These are phyloP conservation scores for Jimgerdemannia lactiflua DNA, from an alignment of 192 early-diverging fungal genomes.

Conservation along the genomic window DNA sequence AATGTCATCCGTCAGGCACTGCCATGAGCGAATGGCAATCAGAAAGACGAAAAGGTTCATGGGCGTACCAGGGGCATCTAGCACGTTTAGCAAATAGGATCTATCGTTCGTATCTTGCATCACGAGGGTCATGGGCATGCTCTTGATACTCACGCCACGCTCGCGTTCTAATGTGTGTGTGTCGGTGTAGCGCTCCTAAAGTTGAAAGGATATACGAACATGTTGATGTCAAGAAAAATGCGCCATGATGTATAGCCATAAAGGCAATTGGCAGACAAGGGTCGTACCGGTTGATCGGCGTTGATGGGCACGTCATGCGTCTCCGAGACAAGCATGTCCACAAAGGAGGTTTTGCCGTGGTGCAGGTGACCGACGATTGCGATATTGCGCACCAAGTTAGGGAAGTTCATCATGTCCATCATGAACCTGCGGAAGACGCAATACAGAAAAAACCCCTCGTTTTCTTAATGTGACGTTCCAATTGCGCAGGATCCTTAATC, in stretches of 20 bases:
- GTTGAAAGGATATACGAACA: slow-evolving; percentile 16
- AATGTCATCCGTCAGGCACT: neutral
- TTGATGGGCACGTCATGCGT: slow-evolving; percentile 68
- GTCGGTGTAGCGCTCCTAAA: slow-evolving; percentile 84
- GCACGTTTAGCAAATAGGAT: slow-evolving; percentile 84
- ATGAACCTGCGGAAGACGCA: slow-evolving; percentile 52
- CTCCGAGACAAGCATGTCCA: slow-evolving; percentile 89
- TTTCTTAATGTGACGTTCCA: neutral
- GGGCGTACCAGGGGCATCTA: slow-evolving; percentile 84
- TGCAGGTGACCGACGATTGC: slow-evolving; percentile 93
- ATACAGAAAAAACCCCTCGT: too few species aligned
- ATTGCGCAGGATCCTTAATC: neutral
- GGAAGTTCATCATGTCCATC: slow-evolving; percentile 77
- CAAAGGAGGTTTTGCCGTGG: slow-evolving; percentile 95
- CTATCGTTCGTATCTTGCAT: slow-evolving; percentile 86
- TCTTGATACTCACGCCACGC: slow-evolving; percentile 89
- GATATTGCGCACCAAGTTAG: slow-evolving; percentile 84
- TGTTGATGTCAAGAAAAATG: neutral
- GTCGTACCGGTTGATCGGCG: slow-evolving; percentile 49
- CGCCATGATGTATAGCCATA: slow-evolving; percentile 18
- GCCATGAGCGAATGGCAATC: neutral
- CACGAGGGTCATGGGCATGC: slow-evolving; percentile 90
- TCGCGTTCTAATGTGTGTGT: slow-evolving; percentile 88
- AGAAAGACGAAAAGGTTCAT: neutral
- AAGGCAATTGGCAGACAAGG: slow-evolving; percentile 25